Base-by-base conservation (phyloP, 305 asterid species). In the Fraxinus ornus region DNA sequence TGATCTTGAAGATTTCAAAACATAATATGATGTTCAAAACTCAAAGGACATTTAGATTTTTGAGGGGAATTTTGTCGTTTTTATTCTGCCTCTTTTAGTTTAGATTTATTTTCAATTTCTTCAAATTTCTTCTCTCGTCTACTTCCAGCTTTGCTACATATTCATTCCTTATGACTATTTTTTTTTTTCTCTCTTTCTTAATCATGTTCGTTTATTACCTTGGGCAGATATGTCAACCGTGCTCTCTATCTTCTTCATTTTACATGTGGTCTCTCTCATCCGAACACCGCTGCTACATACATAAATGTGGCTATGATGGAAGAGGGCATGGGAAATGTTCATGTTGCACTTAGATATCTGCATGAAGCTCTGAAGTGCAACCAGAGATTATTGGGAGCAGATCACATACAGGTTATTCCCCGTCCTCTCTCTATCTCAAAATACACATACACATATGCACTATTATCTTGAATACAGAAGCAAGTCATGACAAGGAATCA, bases 301-400 rank as follows among this genome's bases (percentile, higher is more conserved):
- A 97, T 97, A 81, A 97, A 97, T 83, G 97, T 97, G 86, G 99
- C 99, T 82, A 97, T 97, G 99, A 97, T 97, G 99, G 99, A 97
- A 90, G 99, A 97, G 88, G 99, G 99, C 77, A 97, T 94, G 98
- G 99, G 99, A 83, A 97, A 97, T 92, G 99, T 90, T 79, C 97
- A 97, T 77, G 95, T 95, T 85, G 99, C 99, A 85, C 99, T 97
- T 82, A 88, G 99, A 89, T 97, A 94, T 91, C 92, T 97, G 85
- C 99, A 97, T 24, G 99, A 97, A 92, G 99, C 99, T 86, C 98
- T 97, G 19, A 97, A 97, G 88, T 97, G 99, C 92, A 97, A 97
- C 88, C 89, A 91, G 88, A 87, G 94, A 86, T 87, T 97, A 82
- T 84, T 97, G 81, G 99, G 98, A 88, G 97, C 94, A 80, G 98